These are phyloP conservation scores for Coemansia asiatica DNA, from an alignment of 192 early-diverging fungal genomes.

Conservation along the genomic window DNA sequence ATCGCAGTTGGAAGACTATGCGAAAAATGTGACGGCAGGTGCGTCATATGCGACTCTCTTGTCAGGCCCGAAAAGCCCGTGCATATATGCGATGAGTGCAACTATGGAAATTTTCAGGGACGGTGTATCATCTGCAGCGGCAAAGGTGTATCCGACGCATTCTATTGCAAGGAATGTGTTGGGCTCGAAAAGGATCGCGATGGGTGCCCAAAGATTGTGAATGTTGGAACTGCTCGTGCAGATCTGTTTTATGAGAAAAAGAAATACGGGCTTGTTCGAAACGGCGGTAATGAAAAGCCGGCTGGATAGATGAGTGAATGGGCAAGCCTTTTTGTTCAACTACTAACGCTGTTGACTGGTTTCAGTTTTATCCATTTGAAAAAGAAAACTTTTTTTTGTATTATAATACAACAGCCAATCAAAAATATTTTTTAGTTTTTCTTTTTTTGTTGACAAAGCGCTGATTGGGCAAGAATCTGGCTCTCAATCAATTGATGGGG, in stretches of 20 bases:
- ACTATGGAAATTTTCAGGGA: slow-evolving; percentile 89
- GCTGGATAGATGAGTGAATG: no score
- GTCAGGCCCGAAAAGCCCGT: slow-evolving; percentile 88
- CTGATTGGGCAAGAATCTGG: no score
- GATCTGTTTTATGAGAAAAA: slow-evolving; percentile 92
- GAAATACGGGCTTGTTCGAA: slow-evolving; percentile 65
- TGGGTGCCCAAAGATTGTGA: slow-evolving; percentile 98
- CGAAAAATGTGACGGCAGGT: slow-evolving; percentile 78
- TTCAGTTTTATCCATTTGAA: no score
- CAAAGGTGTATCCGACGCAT: slow-evolving; percentile 87
- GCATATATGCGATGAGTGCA: slow-evolving; percentile 94
- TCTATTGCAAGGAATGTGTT: slow-evolving; percentile 92
- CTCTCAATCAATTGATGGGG: no score
- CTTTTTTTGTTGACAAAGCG: background rate
- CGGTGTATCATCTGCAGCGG: slow-evolving; percentile 90
- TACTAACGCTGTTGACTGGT: no score
- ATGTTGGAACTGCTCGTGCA: slow-evolving; percentile 87
- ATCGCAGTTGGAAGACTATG: slow-evolving; percentile 62
- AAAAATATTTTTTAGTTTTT: background rate
- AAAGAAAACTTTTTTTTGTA: no score
- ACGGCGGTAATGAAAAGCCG: background rate
- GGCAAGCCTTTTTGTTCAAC: no score
- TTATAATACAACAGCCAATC: no score
- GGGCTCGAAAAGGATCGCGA: slow-evolving; percentile 92
- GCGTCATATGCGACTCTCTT: slow-evolving; percentile 95